phyloP scores from a whole-genome alignment of 495 filamentous ascomycete species.

The Penicillium cinerascens region DNA sequence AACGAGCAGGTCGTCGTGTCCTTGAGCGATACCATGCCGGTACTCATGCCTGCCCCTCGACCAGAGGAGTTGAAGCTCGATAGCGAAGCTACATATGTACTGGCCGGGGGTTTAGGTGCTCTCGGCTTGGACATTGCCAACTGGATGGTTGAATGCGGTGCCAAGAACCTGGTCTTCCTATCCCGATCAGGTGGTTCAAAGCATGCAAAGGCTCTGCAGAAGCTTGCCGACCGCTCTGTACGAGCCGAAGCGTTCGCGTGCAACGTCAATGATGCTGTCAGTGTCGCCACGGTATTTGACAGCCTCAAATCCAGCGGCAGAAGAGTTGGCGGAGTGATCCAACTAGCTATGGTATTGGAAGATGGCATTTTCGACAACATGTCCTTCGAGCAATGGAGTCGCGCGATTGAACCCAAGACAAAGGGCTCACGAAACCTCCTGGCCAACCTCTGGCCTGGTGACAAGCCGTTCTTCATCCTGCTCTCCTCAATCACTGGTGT shows the following conservation, averaged over 20 bases:
- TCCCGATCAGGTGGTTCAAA: conserved; percentile 14
- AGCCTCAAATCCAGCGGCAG: not conserved
- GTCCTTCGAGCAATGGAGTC: conserved; percentile 31
- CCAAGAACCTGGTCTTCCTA: conserved; percentile 47
- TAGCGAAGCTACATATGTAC: conserved; percentile 38
- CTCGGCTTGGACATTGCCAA: conserved; percentile 51
- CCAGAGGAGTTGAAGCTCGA: no score
- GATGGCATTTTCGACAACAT: conserved; percentile 38
- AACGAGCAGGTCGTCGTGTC: no score
- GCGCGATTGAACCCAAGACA: conserved; percentile 33
- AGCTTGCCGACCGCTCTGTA: no score
- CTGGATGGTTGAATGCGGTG: conserved; percentile 55
- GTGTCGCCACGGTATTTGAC: not conserved
- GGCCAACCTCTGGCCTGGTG: conserved; percentile 30
- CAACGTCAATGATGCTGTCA: conserved; percentile 4
- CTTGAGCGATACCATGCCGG: no score
- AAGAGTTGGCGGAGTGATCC: conserved; percentile 16
- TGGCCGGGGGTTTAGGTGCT: conserved; percentile 49
- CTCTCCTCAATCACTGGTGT: conserved; percentile 29
- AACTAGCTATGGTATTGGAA: conserved; percentile 27
- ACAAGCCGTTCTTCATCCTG: conserved; percentile 45
- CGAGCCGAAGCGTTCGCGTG: conserved; percentile 26
- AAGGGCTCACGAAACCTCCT: conserved; percentile 50
- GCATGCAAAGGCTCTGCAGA: conserved; percentile 13
- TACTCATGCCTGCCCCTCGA: no score